Evolutionary conservation across 768 basidiomycete genomes (phyloP), one percentile per base, ranked within the genome.

Genomic region (Candolleomyces efflorescens): DNA sequence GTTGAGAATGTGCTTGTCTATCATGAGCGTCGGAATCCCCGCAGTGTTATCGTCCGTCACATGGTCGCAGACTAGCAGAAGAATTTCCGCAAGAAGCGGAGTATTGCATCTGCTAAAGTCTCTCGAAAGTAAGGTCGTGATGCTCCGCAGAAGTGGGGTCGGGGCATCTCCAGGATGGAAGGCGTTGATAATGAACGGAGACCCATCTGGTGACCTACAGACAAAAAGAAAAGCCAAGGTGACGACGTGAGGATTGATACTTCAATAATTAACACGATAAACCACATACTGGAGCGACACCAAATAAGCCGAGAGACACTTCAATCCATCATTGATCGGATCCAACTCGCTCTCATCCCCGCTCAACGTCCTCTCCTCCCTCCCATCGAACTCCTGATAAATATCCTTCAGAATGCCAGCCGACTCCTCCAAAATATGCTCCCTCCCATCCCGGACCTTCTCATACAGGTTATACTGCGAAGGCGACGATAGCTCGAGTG

Each of bases 381-480:
- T 75, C 20, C 82, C 79, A 60, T 90, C 88, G 49, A 87, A 76
- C 61, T 90, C 88, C 62, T 88, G 85, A 13, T 90, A 78, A 4
- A 90, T 78, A 60, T 92, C 90, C 66, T 84, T 86, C 59, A 89
- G 63, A 5, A 87, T 79, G 0, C 85, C 83, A 1, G 87, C 83
- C 5, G 82, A 82, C 68, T 92, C 90, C 46, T 85, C 82, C 56
- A 92, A 64, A 46, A 92, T 77, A 53, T 75, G 78, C 60, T 86
- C 85, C 60, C 74, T 76, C 36, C 75, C 74, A 41, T 70, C 67
- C 38, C 60, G 44, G 23, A 60, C 56, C 56, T 64, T 44, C 68
- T 66, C 57, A 72, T 66, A 68, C 64, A 65, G 47, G 49, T 44
- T 22, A 41, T 71, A 68, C 15, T 60, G 49, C 36, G 47, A 37